phyloP scores from a whole-genome alignment of 306 rosid species.

The Oemleria cerasiformis region DNA sequence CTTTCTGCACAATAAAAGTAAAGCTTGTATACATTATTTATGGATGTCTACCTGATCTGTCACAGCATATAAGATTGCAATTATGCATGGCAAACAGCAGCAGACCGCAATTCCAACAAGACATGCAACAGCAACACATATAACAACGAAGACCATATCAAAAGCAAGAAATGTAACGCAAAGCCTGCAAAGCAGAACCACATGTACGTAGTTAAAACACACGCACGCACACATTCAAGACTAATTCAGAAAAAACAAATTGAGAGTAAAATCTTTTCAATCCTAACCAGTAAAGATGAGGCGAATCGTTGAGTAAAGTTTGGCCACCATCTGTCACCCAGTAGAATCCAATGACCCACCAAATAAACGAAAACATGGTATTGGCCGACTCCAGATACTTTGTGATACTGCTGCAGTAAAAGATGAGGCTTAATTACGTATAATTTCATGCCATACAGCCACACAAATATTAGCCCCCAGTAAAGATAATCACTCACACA shows the following conservation, averaged over 20 bases:
- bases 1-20: background rate
- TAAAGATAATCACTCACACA: background rate
- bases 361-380: conserved; percentile 64
- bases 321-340: conserved; percentile 83
- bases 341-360: conserved; percentile 92
- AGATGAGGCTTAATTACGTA: conserved; percentile 2
- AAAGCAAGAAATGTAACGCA: conserved; percentile 75
- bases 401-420: conserved; percentile 41
- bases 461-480: background rate
- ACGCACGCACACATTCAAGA: background rate
- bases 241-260: background rate
- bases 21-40: background rate
- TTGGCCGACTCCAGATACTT: conserved; percentile 66
- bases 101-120: conserved; percentile 90
- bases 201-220: conserved; percentile 15
- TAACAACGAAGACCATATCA: conserved; percentile 60
- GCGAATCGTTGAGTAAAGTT: conserved; percentile 53
- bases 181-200: conserved; percentile 63
- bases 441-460: background rate
- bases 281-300: conserved; percentile 83
- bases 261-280: conserved; percentile 1
- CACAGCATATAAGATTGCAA: conserved; percentile 62
- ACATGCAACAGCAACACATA: conserved; percentile 71
- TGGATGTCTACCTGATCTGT: conserved; percentile 58
- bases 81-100: conserved; percentile 91